Evolutionary conservation across 441 rosid genomes (phyloP).

Genomic region (Erodium chrysanthum): DNA sequence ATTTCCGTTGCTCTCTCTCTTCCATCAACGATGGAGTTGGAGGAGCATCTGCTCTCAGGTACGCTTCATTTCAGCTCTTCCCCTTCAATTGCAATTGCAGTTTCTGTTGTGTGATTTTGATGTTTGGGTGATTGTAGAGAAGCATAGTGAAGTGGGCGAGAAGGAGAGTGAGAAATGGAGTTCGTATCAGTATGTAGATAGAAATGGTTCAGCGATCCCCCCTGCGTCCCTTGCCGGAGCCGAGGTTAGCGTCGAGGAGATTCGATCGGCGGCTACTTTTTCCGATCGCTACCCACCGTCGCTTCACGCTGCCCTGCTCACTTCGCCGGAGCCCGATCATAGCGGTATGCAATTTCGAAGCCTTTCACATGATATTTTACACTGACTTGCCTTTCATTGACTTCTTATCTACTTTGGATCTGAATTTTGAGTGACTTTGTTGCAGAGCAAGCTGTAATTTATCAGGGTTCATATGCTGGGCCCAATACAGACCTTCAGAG

Average conservation of each 20-base stretch:
- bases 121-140: slow-evolving; percentile 23
- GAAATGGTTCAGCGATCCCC: slow-evolving; percentile 54
- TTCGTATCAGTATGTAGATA: slow-evolving; percentile 60
- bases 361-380: too few relatives aligned
- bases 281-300: slow-evolving; percentile 59
- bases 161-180: slow-evolving; percentile 49
- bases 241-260: slow-evolving; percentile 72
- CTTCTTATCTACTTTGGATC: background rate
- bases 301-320: slow-evolving; percentile 59
- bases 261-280: slow-evolving; percentile 57
- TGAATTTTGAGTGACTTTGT: slow-evolving; percentile 18
- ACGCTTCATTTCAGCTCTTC: background rate
- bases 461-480: slow-evolving; percentile 44
- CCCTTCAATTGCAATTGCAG: background rate
- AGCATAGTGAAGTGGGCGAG: slow-evolving; percentile 31
- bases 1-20: background rate
- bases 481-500: slow-evolving; percentile 31
- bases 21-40: slow-evolving; percentile 30
- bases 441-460: slow-evolving; percentile 53
- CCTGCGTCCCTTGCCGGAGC: slow-evolving; percentile 27
- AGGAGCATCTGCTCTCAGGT: slow-evolving; percentile 81
- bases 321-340: slow-evolving; percentile 55
- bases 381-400: background rate
- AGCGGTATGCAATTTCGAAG: slow-evolving; percentile 30
- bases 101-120: background rate